Percentiles rank a stretch among this genome's conserved stretches.
Conservation (phyloP, 2,329 filamentous ascomycete genomes). For the Scytalidium lignicola region DNA sequence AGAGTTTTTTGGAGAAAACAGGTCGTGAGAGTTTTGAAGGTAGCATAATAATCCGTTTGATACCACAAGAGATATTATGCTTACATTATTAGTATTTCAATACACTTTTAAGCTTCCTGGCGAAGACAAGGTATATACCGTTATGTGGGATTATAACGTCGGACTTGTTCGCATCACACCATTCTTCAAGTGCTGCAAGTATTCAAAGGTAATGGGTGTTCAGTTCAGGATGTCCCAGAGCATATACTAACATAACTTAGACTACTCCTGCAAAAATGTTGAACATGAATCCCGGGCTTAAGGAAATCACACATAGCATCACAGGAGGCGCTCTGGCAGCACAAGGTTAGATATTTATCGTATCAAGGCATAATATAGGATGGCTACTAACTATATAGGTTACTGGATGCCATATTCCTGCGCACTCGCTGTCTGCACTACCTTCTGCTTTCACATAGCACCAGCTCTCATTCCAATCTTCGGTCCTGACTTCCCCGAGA, state of each 20-base stretch:
- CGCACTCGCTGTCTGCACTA: slow-evolving; percentile 80
- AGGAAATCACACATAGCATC: slow-evolving; percentile 89
- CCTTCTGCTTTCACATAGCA: slow-evolving; percentile 82
- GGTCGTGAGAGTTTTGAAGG: slow-evolving; percentile 85
- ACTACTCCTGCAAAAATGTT: slow-evolving; percentile 84
- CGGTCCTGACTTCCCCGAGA: slow-evolving; percentile 69
- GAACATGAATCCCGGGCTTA: slow-evolving; percentile 71
- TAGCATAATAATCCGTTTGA: slow-evolving; percentile 35
- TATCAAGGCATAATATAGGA: background rate
- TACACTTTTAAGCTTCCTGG: slow-evolving; percentile 74
- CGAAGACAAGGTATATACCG: slow-evolving; percentile 61
- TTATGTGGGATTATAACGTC: slow-evolving; percentile 97
- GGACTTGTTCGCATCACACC: slow-evolving; percentile 91
- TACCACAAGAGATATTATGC: background rate
- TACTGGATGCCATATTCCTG: slow-evolving; percentile 96
- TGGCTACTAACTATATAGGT: slow-evolving; percentile 48
- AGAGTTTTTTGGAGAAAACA: slow-evolving; percentile 80
- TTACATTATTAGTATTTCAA: slow-evolving; percentile 59
- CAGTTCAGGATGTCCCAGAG: slow-evolving; percentile 1
- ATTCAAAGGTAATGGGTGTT: slow-evolving; percentile 65
- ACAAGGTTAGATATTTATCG: slow-evolving; percentile 59
- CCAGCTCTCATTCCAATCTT: slow-evolving; percentile 87
- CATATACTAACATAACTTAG: slow-evolving; percentile 41
- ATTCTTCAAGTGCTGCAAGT: slow-evolving; percentile 87
- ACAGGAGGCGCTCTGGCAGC: slow-evolving; percentile 86